Evolutionary conservation across 371 early-diverging fungal genomes (phyloP).

Genomic region (Zopfochytrium polystomum): DNA sequence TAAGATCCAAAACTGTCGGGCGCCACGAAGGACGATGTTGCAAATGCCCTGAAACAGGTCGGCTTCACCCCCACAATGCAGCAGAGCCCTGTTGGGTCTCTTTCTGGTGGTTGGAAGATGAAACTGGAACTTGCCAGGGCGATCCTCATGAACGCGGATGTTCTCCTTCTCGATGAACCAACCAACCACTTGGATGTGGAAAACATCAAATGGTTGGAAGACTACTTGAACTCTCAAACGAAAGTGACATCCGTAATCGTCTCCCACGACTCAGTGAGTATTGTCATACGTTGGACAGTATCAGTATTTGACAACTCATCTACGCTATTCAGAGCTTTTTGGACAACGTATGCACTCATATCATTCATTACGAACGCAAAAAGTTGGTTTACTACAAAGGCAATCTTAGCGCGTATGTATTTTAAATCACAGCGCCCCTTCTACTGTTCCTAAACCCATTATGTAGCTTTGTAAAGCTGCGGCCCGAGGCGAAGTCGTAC

Average conservation of each 20-base stretch:
- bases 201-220: constrained; percentile 79
- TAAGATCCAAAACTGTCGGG: constrained; percentile 44
- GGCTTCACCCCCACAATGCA: constrained; percentile 65
- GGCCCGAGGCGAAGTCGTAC: constrained; percentile 75
- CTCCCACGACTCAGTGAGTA: constrained; percentile 73
- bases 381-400: constrained; percentile 78
- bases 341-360: constrained; percentile 79
- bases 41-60: constrained; percentile 55
- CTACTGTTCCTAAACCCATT: too few species aligned
- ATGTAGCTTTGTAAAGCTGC: constrained; percentile 77
- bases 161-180: too few species aligned
- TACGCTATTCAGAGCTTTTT: constrained; percentile 61
- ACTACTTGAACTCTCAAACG: constrained; percentile 67
- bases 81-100: constrained; percentile 54
- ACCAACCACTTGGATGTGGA: constrained; percentile 86
- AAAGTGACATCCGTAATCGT: constrained; percentile 80
- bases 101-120: constrained; percentile 92
- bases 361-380: constrained; percentile 76
- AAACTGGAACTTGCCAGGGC: constrained; percentile 80
- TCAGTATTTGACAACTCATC: background rate
- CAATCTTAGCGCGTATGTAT: constrained; percentile 75
- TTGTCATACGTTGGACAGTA: background rate
- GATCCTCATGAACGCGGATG: constrained; percentile 76
- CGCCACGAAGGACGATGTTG: constrained; percentile 53
- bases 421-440: too few species aligned